Evolutionary conservation across 768 basidiomycete genomes (phyloP), one percentile per base, ranked within the genome.

Genomic region (Suillus ampliporus): DNA sequence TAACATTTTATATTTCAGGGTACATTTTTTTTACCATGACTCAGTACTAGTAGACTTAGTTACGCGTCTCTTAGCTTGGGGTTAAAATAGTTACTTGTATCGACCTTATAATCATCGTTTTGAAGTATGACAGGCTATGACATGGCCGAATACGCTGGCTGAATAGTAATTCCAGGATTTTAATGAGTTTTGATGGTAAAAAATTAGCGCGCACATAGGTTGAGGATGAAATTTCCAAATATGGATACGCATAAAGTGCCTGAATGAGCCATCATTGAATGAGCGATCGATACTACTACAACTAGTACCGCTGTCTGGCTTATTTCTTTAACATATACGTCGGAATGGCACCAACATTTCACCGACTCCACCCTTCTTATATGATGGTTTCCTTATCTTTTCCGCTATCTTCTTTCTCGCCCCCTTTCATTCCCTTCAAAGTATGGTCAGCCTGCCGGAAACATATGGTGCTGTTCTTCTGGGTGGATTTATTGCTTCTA

Each of bases 391-490:
- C 38, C 38, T 23, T 10, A 23, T 35, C 14, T 23, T 37, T 35
- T 14, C 21, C 15, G 37, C 15, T 23, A 21, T 21, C 38, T 3
- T 10, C 37, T 19, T 56, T 38, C 15, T 15, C 15, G 21, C 9
- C 35, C 9, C 53, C 23, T 23, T 56, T 26, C 23, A 6, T 26
- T 38, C 37, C 37, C 37, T 54, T 54, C 37, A 54, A 26, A 56
- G 17, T 17, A 62, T 62, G 63, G 44, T 48, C 3, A 61, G 54
- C 38, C 23, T 74, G 23, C 60, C 57, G 21, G 19, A 64, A 51
- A 73, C 75, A 40, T 61, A 65, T 14, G 74, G 74, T 10, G 71
- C 74, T 31, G 64, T 75, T n/a, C 64, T 75, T 5, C 56, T 76
- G 2, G 74, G 74, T 41, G 73, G 71, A 47, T 75, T 75, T 62